A percentile compares a stretch with the other conserved stretches of the same genome.
Evolutionary conservation across 306 rosid species (phyloP).

Genomic region (Vigna reflexopilosa): DNA sequence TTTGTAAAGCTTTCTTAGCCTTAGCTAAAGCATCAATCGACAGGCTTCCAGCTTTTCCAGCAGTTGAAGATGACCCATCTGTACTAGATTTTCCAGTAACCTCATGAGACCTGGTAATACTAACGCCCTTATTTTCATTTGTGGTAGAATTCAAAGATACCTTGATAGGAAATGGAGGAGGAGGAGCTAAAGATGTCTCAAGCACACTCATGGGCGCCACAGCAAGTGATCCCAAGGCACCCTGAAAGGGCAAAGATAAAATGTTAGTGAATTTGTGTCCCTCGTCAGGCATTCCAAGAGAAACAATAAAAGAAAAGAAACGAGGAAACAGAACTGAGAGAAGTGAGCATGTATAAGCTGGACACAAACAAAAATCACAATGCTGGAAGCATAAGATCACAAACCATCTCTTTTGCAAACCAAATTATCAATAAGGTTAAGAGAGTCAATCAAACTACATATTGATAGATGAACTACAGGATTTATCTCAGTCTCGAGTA

Average conservation of each 20-base stretch:
- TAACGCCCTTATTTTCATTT: constrained; percentile 99
- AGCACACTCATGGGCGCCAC: constrained; percentile 64
- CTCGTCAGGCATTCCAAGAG: constrained; percentile 29
- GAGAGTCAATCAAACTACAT: not conserved
- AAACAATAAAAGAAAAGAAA: constrained; percentile 5
- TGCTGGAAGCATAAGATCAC: not conserved
- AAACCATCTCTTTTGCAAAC: constrained; percentile 17
- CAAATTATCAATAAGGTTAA: not conserved
- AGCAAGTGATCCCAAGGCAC: constrained; percentile 59
- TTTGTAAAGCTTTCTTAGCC: constrained; percentile 87
- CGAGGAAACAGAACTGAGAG: not conserved
- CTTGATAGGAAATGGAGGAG: constrained; percentile 80
- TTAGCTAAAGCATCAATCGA: constrained; percentile 85
- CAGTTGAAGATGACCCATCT: constrained; percentile 97
- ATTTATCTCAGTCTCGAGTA: constrained; percentile 4
- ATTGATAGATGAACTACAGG: not conserved
- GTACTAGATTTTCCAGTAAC: constrained; percentile 99
- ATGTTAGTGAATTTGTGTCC: constrained; percentile 42
- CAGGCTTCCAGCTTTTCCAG: constrained; percentile 87
- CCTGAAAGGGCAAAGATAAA: constrained; percentile 57
- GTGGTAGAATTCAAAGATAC: constrained; percentile 98
- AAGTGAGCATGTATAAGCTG: not conserved
- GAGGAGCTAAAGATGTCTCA: constrained; percentile 61
- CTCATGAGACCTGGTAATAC: constrained; percentile 99
- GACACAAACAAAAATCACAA: constrained; percentile 13